Percentiles rank a stretch among this genome's conserved stretches.
Conservation (phyloP, 208 protist genomes). For the Leishmania tropica region DNA sequence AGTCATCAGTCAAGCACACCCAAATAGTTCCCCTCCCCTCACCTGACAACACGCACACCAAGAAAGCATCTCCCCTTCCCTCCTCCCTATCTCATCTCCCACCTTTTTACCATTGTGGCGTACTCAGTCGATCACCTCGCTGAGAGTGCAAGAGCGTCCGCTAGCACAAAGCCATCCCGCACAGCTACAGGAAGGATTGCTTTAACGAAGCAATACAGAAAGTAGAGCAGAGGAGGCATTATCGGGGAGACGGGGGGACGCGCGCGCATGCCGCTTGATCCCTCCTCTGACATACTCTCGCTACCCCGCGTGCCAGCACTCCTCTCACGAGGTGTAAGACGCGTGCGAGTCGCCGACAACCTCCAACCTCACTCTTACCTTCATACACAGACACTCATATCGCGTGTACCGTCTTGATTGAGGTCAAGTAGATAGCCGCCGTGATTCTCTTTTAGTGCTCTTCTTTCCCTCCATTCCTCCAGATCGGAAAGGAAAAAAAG, state of each 20-base stretch:
- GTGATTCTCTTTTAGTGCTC: not conserved
- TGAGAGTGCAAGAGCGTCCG: not conserved
- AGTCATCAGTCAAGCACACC: not conserved
- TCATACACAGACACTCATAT: not conserved
- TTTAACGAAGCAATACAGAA: not conserved
- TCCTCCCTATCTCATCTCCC: not conserved
- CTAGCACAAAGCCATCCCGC: not conserved
- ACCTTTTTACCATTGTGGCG: not conserved
- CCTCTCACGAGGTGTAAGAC: not conserved
- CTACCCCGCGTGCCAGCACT: not conserved
- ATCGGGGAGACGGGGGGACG: not conserved
- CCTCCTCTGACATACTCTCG: not conserved
- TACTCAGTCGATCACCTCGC: not conserved
- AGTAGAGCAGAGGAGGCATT: not conserved
- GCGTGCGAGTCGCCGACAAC: not conserved
- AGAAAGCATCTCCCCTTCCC: not conserved
- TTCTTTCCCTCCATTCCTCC: not conserved
- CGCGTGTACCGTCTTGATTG: not conserved
- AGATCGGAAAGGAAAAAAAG: not conserved
- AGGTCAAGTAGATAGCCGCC: not conserved
- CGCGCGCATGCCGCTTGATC: not conserved
- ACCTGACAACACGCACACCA: not conserved
- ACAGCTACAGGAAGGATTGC: not conserved
- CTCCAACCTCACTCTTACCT: not conserved
- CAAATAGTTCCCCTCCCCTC: not conserved